Evolutionary conservation across 148 eudicot genomes (phyloP), one percentile per base, ranked within the genome.

Genomic region (Arbutus unedo): DNA sequence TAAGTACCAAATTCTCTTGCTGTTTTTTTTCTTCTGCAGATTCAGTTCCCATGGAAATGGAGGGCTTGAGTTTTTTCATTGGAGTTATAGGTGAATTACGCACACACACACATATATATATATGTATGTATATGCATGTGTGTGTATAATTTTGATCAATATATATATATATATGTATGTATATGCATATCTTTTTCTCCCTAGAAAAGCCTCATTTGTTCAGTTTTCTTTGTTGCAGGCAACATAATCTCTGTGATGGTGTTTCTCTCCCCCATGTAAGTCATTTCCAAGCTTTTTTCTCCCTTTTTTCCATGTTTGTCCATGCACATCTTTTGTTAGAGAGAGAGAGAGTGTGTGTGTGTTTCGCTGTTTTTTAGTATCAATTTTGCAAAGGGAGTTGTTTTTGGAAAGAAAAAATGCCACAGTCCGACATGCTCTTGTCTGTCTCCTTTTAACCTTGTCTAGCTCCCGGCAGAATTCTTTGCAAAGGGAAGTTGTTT

Each of bases 221-320:
- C 38, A 31, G 55, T 59, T 4, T 82, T 9, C 9, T 31, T 68
- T 53, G 25, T 80, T 78, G 45, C 84, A 84, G 88, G 88, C 70
- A 84, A 86, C 47, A 74, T 86, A 47, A 77, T 78, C 78, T 84
- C 88, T 15, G 70, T 84, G 2, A 77, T 86, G 18, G 4, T 86
- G 31, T 86, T 86, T 78, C 86, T 86, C 73, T 83, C 88, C 72
- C 87, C 87, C 14, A 5, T 70, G 87, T 82, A 19, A 82, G 87
- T 31, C 56, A 18, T 3, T 76, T 21, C 38, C n/a, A 57, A 56
- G 6, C 38, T 50, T 6, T 6, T 78, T n/a, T 4, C 6, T 10
- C 19, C 47, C 19, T 13, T 6, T 21, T n/a, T 62, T 3, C 3
- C 68, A 21, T 21, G 68, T 62, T 8, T 19, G 64, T 1, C 21